Conservation (phyloP, 805 yeast species). For the Suhomyces emberorum region DNA sequence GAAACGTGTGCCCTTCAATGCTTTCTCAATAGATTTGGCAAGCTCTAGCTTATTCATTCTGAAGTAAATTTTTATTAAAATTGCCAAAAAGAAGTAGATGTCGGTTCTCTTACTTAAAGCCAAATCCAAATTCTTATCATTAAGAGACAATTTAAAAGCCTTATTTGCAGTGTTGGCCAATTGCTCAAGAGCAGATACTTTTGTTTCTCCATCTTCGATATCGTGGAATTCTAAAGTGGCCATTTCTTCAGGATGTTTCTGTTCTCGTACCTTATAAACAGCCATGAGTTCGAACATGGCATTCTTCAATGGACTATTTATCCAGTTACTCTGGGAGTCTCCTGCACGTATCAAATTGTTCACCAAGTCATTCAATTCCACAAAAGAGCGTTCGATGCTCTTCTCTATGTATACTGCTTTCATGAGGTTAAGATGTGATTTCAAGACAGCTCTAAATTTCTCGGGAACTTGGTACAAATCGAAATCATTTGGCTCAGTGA, state of each 20-base stretch:
- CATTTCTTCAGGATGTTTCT: constrained; percentile 22
- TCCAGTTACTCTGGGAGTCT: constrained; percentile 53
- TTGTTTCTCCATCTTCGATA: constrained; percentile 17
- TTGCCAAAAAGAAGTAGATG: constrained; percentile 67
- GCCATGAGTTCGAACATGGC: constrained; percentile 40
- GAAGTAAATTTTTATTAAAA: constrained; percentile 68
- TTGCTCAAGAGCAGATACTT: constrained; percentile 39
- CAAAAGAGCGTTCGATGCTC: constrained; percentile 32
- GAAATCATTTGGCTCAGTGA: constrained; percentile 37
- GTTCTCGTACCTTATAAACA: constrained; percentile 35
- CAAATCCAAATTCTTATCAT: constrained; percentile 64
- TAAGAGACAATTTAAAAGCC: constrained; percentile 72
- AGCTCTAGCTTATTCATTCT: constrained; percentile 63
- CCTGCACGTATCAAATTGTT: constrained; percentile 50
- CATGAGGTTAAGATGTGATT: constrained; percentile 33
- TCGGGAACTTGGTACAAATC: constrained; percentile 38
- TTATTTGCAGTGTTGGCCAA: constrained; percentile 66
- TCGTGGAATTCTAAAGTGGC: constrained; percentile 13
- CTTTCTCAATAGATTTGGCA: constrained; percentile 72
- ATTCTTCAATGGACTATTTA: constrained; percentile 41
- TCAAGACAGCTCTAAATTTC: constrained; percentile 32
- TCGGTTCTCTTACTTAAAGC: constrained; percentile 53
- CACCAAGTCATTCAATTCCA: constrained; percentile 40
- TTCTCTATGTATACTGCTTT: constrained; percentile 30
- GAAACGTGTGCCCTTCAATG: constrained; percentile 50